Conservation (phyloP, 1,284 basidiomycete genomes). For the Cryptococcus sp. region DNA sequence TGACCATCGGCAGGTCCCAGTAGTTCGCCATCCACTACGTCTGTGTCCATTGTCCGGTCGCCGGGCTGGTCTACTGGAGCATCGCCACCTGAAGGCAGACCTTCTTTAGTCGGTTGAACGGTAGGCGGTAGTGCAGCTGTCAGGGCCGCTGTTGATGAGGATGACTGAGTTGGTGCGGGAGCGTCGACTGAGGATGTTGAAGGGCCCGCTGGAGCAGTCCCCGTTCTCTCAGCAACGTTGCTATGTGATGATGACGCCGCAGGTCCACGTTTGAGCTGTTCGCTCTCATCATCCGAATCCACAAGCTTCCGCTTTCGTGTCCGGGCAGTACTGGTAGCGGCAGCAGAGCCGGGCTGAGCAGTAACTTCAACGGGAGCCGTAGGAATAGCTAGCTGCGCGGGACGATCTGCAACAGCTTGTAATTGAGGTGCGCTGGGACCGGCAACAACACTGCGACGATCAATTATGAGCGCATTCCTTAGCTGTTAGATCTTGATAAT, state of each 20-base stretch:
- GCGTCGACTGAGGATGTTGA: background rate
- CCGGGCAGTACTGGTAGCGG: background rate
- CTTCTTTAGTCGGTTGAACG: background rate
- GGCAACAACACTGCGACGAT: no score
- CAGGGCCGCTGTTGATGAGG: background rate
- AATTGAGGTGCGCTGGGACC: no score
- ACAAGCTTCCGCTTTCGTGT: conserved; percentile 6
- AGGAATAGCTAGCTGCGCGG: background rate
- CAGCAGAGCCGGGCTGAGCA: background rate
- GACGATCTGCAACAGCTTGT: no score
- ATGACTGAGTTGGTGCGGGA: background rate
- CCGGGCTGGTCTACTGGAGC: background rate
- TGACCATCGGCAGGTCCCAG: conserved; percentile 2
- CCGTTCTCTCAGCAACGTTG: no score
- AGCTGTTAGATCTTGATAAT: background rate
- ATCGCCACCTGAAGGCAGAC: background rate
- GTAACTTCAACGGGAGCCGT: background rate
- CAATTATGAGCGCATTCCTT: no score
- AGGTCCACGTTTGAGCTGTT: background rate
- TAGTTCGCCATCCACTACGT: conserved; percentile 2
- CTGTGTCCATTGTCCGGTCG: conserved; percentile 9
- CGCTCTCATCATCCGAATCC: conserved; percentile 7
- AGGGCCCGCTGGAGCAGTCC: background rate
- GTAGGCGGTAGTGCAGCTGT: background rate
- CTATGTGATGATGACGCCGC: no score